Conservation (phyloP, 2,329 filamentous ascomycete species). For the Phaeosphaeria sp. region DNA sequence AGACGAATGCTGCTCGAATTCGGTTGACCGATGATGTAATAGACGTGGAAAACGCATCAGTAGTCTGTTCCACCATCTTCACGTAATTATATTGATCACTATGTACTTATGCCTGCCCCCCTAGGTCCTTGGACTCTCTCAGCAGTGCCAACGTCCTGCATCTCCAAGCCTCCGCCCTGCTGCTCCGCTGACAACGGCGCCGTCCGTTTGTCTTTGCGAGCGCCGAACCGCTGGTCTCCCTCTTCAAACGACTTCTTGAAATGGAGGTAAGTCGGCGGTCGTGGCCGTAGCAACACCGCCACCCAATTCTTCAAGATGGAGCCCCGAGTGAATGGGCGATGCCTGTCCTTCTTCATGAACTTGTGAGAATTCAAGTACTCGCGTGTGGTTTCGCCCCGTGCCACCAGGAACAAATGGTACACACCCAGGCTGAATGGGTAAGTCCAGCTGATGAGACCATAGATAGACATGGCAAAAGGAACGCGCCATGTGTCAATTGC, state of each 20-base stretch:
- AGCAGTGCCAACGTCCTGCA: slow-evolving; percentile 61
- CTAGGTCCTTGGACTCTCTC: slow-evolving; percentile 46
- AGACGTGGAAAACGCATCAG: not conserved
- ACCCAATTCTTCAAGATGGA: slow-evolving; percentile 79
- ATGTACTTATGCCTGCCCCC: slow-evolving; percentile 16
- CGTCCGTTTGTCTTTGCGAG: slow-evolving; percentile 59
- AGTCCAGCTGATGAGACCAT: slow-evolving; percentile 73
- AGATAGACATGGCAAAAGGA: slow-evolving; percentile 87
- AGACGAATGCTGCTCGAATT: not conserved
- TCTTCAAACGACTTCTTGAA: slow-evolving; percentile 80
- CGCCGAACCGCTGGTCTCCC: slow-evolving; percentile 84
- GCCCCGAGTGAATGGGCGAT: slow-evolving; percentile 86
- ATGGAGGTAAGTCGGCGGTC: slow-evolving; percentile 84
- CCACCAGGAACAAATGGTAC: slow-evolving; percentile 92
- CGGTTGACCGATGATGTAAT: not conserved
- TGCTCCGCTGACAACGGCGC: slow-evolving; percentile 58
- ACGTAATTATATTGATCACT: not conserved
- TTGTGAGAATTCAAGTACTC: slow-evolving; percentile 97
- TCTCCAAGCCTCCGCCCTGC: slow-evolving; percentile 69
- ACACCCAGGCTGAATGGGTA: slow-evolving; percentile 85
- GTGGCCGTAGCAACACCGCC: slow-evolving; percentile 79
- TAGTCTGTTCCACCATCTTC: not conserved
- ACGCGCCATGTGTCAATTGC: slow-evolving; percentile 76
- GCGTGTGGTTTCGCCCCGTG: slow-evolving; percentile 89
- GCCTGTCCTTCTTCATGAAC: slow-evolving; percentile 88